Conservation (phyloP, 202 grass and related monocot genomes). For the Musa balbisiana region DNA sequence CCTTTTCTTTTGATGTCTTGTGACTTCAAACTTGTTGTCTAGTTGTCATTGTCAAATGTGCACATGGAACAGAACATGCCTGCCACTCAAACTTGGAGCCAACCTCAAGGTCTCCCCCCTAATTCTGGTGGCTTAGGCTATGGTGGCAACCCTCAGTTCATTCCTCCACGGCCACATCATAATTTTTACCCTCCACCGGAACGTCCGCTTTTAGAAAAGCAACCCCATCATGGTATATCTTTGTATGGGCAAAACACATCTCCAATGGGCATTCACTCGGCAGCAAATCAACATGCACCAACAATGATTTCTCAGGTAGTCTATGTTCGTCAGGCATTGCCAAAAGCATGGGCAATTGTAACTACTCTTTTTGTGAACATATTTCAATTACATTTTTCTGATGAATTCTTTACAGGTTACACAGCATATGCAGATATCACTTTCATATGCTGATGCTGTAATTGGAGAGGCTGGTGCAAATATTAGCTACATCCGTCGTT, state of each 20-base stretch:
- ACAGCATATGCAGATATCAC: constrained; percentile 82
- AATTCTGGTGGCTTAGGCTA: constrained; percentile 47
- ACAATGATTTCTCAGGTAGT: constrained; percentile 59
- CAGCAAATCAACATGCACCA: constrained; percentile 53
- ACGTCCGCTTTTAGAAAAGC: constrained; percentile 57
- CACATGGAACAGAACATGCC: constrained; percentile 81
- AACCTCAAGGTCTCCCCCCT: constrained; percentile 49
- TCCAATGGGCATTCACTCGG: constrained; percentile 21
- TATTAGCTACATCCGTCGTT: constrained; percentile 92
- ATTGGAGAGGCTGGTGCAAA: constrained; percentile 77
- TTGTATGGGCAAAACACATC: constrained; percentile 61
- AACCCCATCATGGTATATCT: constrained; percentile 72
- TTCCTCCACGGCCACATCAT: constrained; percentile 58
- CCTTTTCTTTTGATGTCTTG: no score
- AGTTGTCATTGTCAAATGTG: constrained; percentile 46
- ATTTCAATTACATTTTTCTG: constrained; percentile 17
- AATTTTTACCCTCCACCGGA: constrained; percentile 75
- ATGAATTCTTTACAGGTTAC: constrained; percentile 41
- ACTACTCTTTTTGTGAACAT: background rate
- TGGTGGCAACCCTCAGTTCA: constrained; percentile 63
- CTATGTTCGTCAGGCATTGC: no score
- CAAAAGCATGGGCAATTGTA: no score
- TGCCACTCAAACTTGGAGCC: constrained; percentile 55
- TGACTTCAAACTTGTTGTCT: background rate
- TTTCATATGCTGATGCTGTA: constrained; percentile 93